phyloP scores from a whole-genome alignment of 2,329 filamentous ascomycete species.

The Cordyceps tenuipes region DNA sequence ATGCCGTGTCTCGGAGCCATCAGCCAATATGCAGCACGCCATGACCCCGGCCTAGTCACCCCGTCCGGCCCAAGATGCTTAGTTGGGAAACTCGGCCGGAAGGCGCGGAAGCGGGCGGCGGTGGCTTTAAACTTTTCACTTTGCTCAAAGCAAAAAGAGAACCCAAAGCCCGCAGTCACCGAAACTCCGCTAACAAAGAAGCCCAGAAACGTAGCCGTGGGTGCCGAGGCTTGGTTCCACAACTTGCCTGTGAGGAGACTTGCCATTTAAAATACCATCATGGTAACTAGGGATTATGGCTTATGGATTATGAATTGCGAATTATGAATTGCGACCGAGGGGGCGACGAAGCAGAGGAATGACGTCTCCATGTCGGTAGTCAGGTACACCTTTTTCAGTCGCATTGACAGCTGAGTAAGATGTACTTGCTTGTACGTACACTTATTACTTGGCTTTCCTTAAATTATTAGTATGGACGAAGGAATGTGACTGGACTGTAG shows the following conservation, averaged over 20 bases:
- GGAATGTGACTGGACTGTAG: background rate
- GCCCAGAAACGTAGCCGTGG: background rate
- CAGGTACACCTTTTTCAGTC: background rate
- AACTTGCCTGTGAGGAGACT: background rate
- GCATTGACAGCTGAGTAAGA: background rate
- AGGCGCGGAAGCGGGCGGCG: background rate
- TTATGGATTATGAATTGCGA: background rate
- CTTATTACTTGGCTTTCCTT: background rate
- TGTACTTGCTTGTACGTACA: background rate
- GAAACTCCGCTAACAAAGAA: background rate
- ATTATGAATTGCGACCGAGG: background rate
- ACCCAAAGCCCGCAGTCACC: background rate
- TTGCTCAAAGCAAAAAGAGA: background rate
- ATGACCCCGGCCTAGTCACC: too few relatives aligned
- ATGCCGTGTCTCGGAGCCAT: background rate
- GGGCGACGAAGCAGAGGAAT: background rate
- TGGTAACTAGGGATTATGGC: too few relatives aligned
- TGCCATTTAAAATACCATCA: too few relatives aligned
- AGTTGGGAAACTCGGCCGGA: slow-evolving; percentile 9
- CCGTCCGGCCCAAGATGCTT: background rate
- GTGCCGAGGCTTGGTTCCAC: slow-evolving; percentile 3
- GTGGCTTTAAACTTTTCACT: background rate
- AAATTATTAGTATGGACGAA: background rate
- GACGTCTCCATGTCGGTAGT: background rate
- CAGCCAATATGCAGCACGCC: too few relatives aligned